Evolutionary conservation across 441 rosid genomes (phyloP), one percentile per base, ranked within the genome.

Genomic region (Populus trichocarpa): DNA sequence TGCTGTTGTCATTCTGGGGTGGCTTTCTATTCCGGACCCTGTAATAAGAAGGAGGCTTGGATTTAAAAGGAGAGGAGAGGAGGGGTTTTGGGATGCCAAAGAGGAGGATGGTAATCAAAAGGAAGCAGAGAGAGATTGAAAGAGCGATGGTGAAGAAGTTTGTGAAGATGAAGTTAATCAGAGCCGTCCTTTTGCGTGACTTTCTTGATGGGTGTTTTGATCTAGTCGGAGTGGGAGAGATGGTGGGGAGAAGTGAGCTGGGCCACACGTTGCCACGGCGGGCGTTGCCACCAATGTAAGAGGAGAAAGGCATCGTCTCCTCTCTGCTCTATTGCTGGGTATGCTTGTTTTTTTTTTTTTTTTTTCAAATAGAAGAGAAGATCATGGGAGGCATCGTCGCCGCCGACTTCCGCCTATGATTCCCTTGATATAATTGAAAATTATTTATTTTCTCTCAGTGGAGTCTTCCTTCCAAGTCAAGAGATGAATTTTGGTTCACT

Each of bases 141-240:
- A 96, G 90, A 23, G 93, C 91, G 78, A 96, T 83, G 81, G 88
- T 71, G 88, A 94, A 89, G 89, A 91, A 85, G 86, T 96, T 93
- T 18, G 92, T 38, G 83, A 90, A 86, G 64, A 94, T 23, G 87
- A 90, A 96, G 88, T 86, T 91, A 81, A 86, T 77, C 57, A 96
- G 78, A n/a, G 86, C 75, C 67, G 90, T 75, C 6, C 95, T 88
- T 84, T 87, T 90, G 12, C 96, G 90, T 7, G 89, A 77, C 82
- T 89, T 93, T 22, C 97, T 83, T 23, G 87, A 79, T 35, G 91
- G 73, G 71, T 75, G 80, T 78, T 92, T 96, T 4, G 96, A 85
- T 83, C 91, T 96, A 78, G 86, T 20, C 73, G 88, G 28, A 63
- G 67, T 16, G 83, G 82, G 76, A 1, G 99, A 81, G 2, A 59